A percentile compares a stretch with the other conserved stretches of the same genome.
phyloP scores from a whole-genome alignment of 768 basidiomycete genomes.

The Amanita pallidorosea region DNA sequence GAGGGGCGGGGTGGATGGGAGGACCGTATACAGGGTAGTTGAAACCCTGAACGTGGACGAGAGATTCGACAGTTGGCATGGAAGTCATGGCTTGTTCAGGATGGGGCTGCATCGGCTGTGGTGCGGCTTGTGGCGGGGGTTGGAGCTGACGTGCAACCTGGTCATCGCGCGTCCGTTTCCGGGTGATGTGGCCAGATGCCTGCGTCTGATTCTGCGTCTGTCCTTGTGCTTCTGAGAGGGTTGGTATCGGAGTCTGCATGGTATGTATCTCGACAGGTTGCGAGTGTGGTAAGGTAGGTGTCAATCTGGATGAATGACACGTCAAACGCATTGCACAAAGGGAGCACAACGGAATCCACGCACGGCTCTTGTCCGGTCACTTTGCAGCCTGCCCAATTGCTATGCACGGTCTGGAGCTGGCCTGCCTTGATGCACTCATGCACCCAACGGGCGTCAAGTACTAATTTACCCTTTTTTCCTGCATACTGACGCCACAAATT shows the following conservation, averaged over 20 bases:
- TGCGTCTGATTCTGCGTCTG: background rate
- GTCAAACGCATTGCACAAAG: background rate
- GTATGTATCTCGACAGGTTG: constrained; percentile 11
- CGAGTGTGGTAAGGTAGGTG: constrained; percentile 10
- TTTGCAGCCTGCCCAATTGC: constrained; percentile 75
- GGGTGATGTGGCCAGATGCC: background rate
- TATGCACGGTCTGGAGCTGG: constrained; percentile 62
- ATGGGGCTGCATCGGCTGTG: constrained; percentile 8
- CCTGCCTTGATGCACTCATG: constrained; percentile 63
- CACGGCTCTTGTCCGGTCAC: constrained; percentile 68
- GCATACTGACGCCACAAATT: constrained; percentile 73
- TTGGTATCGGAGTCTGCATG: constrained; percentile 5
- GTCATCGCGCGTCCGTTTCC: constrained; percentile 4
- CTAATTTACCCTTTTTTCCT: constrained; percentile 69
- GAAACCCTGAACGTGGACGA: constrained; percentile 22
- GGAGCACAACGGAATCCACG: constrained; percentile 11
- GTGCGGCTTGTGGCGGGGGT: constrained; percentile 2
- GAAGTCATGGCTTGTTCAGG: constrained; percentile 10
- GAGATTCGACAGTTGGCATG: constrained; percentile 17
- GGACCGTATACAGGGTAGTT: constrained; percentile 27
- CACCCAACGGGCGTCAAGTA: constrained; percentile 68
- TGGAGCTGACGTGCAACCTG: constrained; percentile 5
- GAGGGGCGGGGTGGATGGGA: constrained; percentile 23
- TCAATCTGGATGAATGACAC: constrained; percentile 1
- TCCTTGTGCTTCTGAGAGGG: background rate